Base-by-base conservation (phyloP, 257 asterid species). In the Nicotiana tabacum region DNA sequence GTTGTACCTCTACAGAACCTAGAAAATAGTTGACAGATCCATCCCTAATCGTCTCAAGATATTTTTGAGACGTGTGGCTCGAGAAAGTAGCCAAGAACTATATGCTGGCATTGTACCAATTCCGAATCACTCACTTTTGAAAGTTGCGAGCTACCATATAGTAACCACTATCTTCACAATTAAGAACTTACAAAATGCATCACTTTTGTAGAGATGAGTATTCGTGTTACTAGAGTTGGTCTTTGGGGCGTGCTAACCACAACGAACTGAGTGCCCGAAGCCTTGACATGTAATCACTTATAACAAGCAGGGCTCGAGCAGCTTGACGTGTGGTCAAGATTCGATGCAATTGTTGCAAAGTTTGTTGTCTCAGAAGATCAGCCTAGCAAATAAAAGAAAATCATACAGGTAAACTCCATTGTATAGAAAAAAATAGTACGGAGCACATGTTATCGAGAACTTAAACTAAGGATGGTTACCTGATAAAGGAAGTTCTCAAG, bases 241-340 rank as follows among this genome's bases (percentile, higher is more conserved):
- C 95, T 88, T 83, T 92, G 0, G 99, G 98, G 16, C 98, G 93
- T 2, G 97, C 98, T 82, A 88, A 78, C 98, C 99, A 96, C 82
- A 96, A 81, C 0, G 97, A 91, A 61, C 97, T 93, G 72, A 94
- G 85, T 37, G 98, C 98, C 1, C 92, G 91, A 30, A 96, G 98
- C 87, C 97, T 91, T 27, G 98, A 88, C 89, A 80, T 94, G 90
- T 91, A 91, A 85, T 96, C 98, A 2, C 86, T 90, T 67, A 96
- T 93, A 64, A 93, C 98, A 27, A 96, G 92, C 68, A 96, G 92
- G 24, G 98, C 99, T 0, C 95, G 94, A 3, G 98, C 98, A 61
- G 98, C 97, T 90, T 96, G 98, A 35, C 97, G 95, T 6, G 98
- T 92, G 1, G 98, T 94, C 87, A 96, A 84, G 83, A 96, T 94